Evolutionary conservation across 106 monocot genomes (phyloP).

Genomic region (Dendrobium huoshanense): DNA sequence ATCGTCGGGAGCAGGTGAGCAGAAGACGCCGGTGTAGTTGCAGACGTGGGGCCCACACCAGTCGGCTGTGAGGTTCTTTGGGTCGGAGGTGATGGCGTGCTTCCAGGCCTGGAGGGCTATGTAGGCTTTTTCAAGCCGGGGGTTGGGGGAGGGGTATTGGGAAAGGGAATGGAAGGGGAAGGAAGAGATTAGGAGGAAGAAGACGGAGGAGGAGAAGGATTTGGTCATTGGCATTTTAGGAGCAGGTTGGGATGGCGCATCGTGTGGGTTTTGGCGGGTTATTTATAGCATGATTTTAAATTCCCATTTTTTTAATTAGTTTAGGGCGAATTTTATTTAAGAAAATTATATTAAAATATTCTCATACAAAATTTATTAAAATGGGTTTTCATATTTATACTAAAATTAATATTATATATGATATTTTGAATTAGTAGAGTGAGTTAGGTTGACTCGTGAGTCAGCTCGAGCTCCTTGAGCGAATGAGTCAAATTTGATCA

Average conservation of each 20-base stretch:
- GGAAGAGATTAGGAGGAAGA: background rate
- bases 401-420: too few relatives aligned
- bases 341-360: too few relatives aligned
- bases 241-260: too few relatives aligned
- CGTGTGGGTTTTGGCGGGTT: background rate
- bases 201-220: background rate
- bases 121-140: slow-evolving; percentile 35
- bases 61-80: slow-evolving; percentile 32
- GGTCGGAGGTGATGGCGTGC: slow-evolving; percentile 36
- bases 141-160: slow-evolving; percentile 17
- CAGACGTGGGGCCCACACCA: slow-evolving; percentile 54
- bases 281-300: background rate
- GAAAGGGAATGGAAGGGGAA: slow-evolving; percentile 3
- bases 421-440: too few relatives aligned
- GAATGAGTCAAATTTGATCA: too few relatives aligned
- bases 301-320: too few relatives aligned
- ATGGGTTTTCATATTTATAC: too few relatives aligned
- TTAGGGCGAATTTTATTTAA: too few relatives aligned
- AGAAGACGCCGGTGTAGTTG: slow-evolving; percentile 52
- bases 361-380: too few relatives aligned
- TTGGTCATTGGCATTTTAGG: background rate
- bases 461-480: too few relatives aligned
- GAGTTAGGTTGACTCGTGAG: too few relatives aligned
- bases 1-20: slow-evolving; percentile 40
- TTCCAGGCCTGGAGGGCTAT: slow-evolving; percentile 43